Percentiles rank a stretch among this genome's conserved stretches.
phyloP scores from a whole-genome alignment of 192 early-diverging fungal species.

The Paraglomus brasilianum region DNA sequence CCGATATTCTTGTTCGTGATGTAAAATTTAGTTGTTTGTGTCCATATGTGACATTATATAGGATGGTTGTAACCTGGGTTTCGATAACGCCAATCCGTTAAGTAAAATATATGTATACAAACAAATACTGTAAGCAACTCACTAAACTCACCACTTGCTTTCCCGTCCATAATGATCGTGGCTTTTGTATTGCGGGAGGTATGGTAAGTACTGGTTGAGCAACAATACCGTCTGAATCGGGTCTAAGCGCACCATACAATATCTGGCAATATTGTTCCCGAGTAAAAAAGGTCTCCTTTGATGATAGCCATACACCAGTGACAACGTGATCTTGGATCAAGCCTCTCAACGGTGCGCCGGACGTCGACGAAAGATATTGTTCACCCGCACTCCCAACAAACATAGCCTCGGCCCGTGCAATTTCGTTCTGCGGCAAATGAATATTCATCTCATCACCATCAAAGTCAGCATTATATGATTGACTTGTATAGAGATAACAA shows the following conservation, averaged over 20 bases:
- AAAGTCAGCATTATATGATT: conserved; percentile 97
- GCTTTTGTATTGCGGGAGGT: conserved; percentile 87
- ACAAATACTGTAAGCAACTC: background rate
- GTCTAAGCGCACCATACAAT: conserved; percentile 83
- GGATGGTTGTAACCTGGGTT: conserved; percentile 74
- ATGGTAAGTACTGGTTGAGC: conserved; percentile 81
- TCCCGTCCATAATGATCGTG: conserved; percentile 90
- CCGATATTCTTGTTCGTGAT: conserved; percentile 84
- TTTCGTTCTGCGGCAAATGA: conserved; percentile 99
- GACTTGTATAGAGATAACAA: conserved; percentile 55
- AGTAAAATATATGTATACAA: background rate
- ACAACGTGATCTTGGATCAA: conserved; percentile 99
- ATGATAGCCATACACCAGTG: conserved; percentile 92
- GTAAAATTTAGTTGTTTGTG: conserved; percentile 79
- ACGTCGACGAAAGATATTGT: conserved; percentile 97
- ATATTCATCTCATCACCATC: conserved; percentile 99
- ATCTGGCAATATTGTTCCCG: conserved; percentile 93
- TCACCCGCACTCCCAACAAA: conserved; percentile 92
- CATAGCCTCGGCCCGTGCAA: conserved; percentile 93
- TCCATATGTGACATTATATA: conserved; percentile 85
- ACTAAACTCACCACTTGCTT: conserved; percentile 79
- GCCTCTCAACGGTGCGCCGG: conserved; percentile 95
- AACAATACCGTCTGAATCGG: conserved; percentile 66
- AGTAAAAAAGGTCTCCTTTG: conserved; percentile 83
- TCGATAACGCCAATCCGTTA: conserved; percentile 3